Base-by-base conservation (phyloP, 805 yeast species). In the Candida caryicola region DNA sequence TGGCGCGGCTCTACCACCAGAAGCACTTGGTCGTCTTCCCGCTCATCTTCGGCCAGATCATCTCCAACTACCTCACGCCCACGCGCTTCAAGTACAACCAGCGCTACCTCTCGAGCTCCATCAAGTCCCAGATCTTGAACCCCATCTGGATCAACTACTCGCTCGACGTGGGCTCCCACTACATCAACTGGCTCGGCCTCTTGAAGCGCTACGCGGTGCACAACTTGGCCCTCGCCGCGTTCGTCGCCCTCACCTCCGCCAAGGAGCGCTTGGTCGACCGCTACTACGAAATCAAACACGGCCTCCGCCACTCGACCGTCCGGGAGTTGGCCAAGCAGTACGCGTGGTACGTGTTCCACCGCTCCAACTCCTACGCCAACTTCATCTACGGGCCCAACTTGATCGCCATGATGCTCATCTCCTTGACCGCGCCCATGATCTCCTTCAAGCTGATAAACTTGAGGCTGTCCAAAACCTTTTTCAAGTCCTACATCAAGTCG, bases 71-170 rank as follows among this genome's bases (percentile, higher is more conserved):
- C 47, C 47, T 69, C 40, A 64, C 74, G 0, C 73, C 73, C 2
- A 62, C 73, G 2, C 51, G 42, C 28, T 59, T 46, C 50, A 57
- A 53, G 45, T 51, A 59, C 44, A 66, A 65, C 46, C 69, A 64
- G 42, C 47, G 56, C 18, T 66, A 66, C 51, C 47, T 67, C 16
- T 58, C 69, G 3, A 37, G 55, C 12, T 51, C 51, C 27, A 57
- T 68, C 33, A 67, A 62, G 40, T 36, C 48, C 5, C 42, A 53
- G 21, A 49, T 64, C 4, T 51, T 67, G 40, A 62, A 65, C 37
- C 73, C 74, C 1, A 64, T 69, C 34, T 69, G 74, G 74, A 57
- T 55, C 36, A 63, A 66, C 41, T 67, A 55, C 41, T 47, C 59
- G 19, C 46, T 65, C 36, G 64, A 66, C 5, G 51, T 48, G 13